Percentiles rank a stretch among this genome's conserved stretches.
Evolutionary conservation across 495 filamentous ascomycete genomes (phyloP).

Genomic region (Penicillium lividum): DNA sequence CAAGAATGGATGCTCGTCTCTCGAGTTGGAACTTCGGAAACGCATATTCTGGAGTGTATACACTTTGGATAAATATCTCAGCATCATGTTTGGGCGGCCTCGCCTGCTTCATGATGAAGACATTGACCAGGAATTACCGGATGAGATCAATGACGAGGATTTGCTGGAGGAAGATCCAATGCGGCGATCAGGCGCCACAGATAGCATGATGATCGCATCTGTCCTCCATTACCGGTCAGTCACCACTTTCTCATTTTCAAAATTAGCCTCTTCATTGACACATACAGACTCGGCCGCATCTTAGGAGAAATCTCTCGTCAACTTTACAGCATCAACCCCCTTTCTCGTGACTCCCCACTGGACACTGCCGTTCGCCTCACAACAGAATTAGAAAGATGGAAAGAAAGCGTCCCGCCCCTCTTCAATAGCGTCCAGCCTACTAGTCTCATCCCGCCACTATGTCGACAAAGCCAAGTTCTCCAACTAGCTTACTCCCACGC

Average conservation of each 20-base stretch:
- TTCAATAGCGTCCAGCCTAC: slow-evolving; percentile 48
- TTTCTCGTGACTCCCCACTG: slow-evolving; percentile 39
- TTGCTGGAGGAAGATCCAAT: slow-evolving; percentile 44
- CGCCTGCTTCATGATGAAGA: slow-evolving; percentile 54
- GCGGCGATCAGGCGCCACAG: slow-evolving; percentile 31
- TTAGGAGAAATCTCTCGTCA: slow-evolving; percentile 48
- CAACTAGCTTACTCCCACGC: slow-evolving; percentile 55
- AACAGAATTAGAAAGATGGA: slow-evolving; percentile 39
- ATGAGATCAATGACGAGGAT: slow-evolving; percentile 55
- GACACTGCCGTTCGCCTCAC: slow-evolving; percentile 42
- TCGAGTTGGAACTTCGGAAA: slow-evolving; percentile 48
- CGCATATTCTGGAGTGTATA: slow-evolving; percentile 60
- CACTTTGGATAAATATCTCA: slow-evolving; percentile 59
- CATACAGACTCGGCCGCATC: slow-evolving; percentile 43
- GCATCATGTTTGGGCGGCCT: slow-evolving; percentile 55
- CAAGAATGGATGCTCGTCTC: slow-evolving; percentile 33
- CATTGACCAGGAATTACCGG: slow-evolving; percentile 55
- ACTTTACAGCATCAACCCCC: slow-evolving; percentile 49
- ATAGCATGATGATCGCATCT: slow-evolving; percentile 52
- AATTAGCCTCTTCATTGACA: slow-evolving; percentile 2
- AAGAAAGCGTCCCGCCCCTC: slow-evolving; percentile 43
- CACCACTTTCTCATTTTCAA: background rate
- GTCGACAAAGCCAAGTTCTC: slow-evolving; percentile 55
- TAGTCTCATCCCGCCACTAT: slow-evolving; percentile 52
- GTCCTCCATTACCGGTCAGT: slow-evolving; percentile 46